A percentile compares a stretch with the other conserved stretches of the same genome.
Conservation (phyloP, 768 basidiomycete species). For the Cystoderma amianthinum region DNA sequence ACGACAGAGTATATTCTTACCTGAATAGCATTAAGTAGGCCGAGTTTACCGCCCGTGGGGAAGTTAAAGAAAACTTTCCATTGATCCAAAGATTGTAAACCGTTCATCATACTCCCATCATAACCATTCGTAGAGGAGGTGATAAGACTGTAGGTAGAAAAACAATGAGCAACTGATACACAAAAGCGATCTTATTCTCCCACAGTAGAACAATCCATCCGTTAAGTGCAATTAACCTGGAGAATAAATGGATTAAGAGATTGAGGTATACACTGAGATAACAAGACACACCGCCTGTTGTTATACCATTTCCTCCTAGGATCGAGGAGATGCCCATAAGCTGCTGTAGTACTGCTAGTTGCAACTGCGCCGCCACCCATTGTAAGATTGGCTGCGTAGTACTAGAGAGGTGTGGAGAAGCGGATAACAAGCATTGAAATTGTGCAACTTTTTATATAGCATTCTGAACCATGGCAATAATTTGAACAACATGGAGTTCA, state of each 20-base stretch:
- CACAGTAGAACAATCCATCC: conserved; percentile 66
- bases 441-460: not conserved
- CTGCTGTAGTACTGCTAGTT: conserved; percentile 20
- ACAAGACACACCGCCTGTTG: conserved; percentile 51
- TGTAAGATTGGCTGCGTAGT: conserved; percentile 15
- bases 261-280: not conserved
- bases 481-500: conserved; percentile 14
- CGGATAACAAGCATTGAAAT: conserved; percentile 10
- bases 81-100: conserved; percentile 58
- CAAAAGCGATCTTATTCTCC: conserved; percentile 12
- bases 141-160: conserved; percentile 48
- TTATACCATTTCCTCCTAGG: conserved; percentile 71
- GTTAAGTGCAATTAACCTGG: conserved; percentile 55
- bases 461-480: not conserved
- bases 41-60: conserved; percentile 52
- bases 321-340: conserved; percentile 51
- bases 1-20: conserved; percentile 30
- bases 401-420: conserved; percentile 18
- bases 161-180: not conserved
- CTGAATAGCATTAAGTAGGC: conserved; percentile 71
- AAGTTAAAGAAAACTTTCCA: conserved; percentile 56
- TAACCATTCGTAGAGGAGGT: conserved; percentile 74
- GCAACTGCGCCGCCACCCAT: conserved; percentile 53
- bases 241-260: not conserved
- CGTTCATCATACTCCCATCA: conserved; percentile 79